Conservation (phyloP, 2,329 filamentous ascomycete genomes). For the Domatiomyces catenatus region DNA sequence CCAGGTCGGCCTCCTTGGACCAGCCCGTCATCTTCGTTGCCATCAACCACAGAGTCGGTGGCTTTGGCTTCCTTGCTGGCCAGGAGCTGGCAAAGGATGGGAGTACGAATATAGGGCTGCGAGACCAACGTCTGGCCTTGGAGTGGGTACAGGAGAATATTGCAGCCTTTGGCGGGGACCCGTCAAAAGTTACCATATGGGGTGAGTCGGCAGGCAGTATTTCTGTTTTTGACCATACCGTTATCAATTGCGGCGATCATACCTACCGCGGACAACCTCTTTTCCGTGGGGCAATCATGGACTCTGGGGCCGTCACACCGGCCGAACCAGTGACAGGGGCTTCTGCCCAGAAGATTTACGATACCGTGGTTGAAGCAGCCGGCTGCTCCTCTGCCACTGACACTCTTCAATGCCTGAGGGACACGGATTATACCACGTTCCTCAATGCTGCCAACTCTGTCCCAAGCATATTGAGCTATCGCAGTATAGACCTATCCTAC, state of each 20-base stretch:
- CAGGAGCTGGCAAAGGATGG: constrained; percentile 20
- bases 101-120: constrained; percentile 29
- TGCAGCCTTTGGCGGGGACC: constrained; percentile 22
- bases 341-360: constrained; percentile 29
- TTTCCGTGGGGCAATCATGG: constrained; percentile 19
- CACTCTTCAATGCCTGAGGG: constrained; percentile 51
- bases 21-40: constrained; percentile 36
- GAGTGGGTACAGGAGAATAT: constrained; percentile 27
- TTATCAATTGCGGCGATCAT: constrained; percentile 20
- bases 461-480: constrained; percentile 52
- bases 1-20: constrained; percentile 30
- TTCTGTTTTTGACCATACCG: constrained; percentile 20
- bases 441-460: constrained; percentile 55
- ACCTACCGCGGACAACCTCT: constrained; percentile 6
- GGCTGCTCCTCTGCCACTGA: constrained; percentile 44
- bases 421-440: constrained; percentile 19
- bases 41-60: constrained; percentile 28
- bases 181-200: constrained; percentile 24
- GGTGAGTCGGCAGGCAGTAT: constrained; percentile 23
- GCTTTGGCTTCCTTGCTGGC: constrained; percentile 34
- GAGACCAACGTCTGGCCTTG: constrained; percentile 27
- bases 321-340: not conserved
- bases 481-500: constrained; percentile 55
- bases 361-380: constrained; percentile 43
- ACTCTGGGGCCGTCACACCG: constrained; percentile 5